Evolutionary conservation across 2,329 filamentous ascomycete species (phyloP).

Genomic region (Cercospora beticola): DNA sequence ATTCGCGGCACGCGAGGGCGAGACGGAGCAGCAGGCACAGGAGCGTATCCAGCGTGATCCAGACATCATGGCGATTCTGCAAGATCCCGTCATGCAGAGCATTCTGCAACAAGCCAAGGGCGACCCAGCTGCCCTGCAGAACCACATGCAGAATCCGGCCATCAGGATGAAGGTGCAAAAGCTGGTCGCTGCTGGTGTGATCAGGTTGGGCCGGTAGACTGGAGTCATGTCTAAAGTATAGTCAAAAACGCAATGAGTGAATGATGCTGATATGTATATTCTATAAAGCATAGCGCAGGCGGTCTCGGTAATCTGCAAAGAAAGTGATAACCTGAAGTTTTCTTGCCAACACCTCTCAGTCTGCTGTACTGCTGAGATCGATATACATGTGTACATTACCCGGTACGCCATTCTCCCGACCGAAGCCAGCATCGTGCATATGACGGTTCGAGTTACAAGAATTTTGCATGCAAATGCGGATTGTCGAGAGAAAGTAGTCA

Average conservation of each 20-base stretch:
- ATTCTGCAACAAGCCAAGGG: constrained; percentile 95
- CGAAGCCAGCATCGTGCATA: too few relatives aligned
- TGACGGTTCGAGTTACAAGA: too few relatives aligned
- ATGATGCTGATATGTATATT: constrained; percentile 10
- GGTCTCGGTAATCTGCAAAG: neutral
- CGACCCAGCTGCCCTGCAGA: constrained; percentile 86
- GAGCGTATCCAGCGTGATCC: constrained; percentile 72
- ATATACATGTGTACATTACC: neutral
- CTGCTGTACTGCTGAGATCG: neutral
- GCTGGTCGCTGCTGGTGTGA: constrained; percentile 87
- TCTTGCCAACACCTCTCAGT: neutral
- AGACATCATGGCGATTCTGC: constrained; percentile 81
- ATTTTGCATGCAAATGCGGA: neutral
- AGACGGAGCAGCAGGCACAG: constrained; percentile 87
- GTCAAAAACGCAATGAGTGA: neutral
- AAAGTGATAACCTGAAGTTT: neutral
- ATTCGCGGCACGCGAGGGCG: constrained; percentile 86
- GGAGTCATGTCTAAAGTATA: neutral
- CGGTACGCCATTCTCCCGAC: too few relatives aligned
- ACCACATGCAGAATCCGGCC: constrained; percentile 92
- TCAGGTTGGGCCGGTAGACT: constrained; percentile 45
- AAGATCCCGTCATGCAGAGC: constrained; percentile 96
- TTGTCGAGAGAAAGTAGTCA: neutral
- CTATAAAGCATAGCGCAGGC: constrained; percentile 9
- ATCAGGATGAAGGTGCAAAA: constrained; percentile 92